These are phyloP conservation scores for Phytomonas francai DNA, from an alignment of 208 protist species.

Conservation along the genomic window DNA sequence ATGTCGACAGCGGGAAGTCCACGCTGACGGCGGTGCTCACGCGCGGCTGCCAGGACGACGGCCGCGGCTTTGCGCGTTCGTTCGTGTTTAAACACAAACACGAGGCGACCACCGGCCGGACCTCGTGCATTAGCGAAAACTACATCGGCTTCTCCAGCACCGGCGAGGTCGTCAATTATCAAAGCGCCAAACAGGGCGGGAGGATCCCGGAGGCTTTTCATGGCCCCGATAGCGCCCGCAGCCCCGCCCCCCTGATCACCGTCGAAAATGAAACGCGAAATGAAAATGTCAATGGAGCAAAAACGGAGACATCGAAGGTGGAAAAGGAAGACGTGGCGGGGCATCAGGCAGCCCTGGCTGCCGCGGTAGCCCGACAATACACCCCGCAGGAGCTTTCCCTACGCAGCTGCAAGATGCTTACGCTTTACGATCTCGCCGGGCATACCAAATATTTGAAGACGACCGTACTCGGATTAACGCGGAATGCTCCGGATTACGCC, in stretches of 20 bases:
- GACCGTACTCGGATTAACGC: conserved; percentile 96
- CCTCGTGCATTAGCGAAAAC: conserved; percentile 93
- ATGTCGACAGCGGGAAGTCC: conserved; percentile 91
- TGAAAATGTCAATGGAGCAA: background rate
- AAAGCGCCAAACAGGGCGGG: conserved; percentile 15
- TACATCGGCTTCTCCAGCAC: conserved; percentile 92
- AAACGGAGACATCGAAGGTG: background rate
- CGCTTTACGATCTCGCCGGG: conserved; percentile 96
- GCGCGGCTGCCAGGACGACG: conserved; percentile 83
- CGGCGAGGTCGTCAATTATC: conserved; percentile 91
- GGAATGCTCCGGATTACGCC: conserved; percentile 92
- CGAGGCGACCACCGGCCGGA: conserved; percentile 93
- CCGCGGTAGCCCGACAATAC: conserved; percentile 23
- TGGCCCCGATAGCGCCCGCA: conserved; percentile 12
- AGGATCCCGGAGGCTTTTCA: conserved; percentile 10
- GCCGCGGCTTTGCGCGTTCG: conserved; percentile 71
- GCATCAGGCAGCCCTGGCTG: background rate
- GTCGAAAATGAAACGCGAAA: background rate
- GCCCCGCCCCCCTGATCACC: background rate
- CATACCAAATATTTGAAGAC: conserved; percentile 98
- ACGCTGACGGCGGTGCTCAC: conserved; percentile 90
- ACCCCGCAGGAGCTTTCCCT: conserved; percentile 69
- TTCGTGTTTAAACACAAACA: conserved; percentile 95
- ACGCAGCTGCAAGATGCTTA: conserved; percentile 90
- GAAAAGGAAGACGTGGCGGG: background rate